Conservation (phyloP, 345 rosid genomes). For the Trapa incisa region DNA sequence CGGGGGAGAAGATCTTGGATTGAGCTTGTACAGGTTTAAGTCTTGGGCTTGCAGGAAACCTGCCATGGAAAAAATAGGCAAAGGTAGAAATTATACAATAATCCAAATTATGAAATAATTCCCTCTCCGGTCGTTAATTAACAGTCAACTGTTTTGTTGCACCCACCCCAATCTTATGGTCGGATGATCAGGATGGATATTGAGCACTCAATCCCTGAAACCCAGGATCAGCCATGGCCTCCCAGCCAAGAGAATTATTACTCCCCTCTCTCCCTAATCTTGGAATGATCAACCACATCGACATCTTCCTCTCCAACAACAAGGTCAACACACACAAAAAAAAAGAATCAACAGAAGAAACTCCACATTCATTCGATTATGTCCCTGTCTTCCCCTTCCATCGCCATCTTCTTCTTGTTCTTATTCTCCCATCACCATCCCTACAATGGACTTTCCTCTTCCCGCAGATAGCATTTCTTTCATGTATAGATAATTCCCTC, state of each 20-base stretch:
- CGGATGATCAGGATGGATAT: background rate
- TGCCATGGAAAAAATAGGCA: too few species aligned
- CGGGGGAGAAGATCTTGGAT: too few species aligned
- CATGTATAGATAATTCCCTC: background rate
- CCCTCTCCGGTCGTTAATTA: background rate
- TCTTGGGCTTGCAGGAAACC: too few species aligned
- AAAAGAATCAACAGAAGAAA: too few species aligned
- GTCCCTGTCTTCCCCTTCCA: background rate
- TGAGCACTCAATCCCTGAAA: constrained; percentile 16
- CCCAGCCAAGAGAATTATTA: constrained; percentile 15
- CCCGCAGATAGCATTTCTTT: background rate
- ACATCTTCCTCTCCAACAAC: background rate
- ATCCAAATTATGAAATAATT: too few species aligned
- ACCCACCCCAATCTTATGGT: background rate
- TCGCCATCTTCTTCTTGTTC: background rate
- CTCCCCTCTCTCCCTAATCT: constrained; percentile 7
- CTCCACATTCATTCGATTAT: background rate
- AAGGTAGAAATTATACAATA: too few species aligned
- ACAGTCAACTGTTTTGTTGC: constrained; percentile 25
- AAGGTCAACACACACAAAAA: too few species aligned
- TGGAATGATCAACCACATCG: constrained; percentile 6
- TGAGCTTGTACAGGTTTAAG: too few species aligned
- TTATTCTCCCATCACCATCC: background rate
- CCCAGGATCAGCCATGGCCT: constrained; percentile 22
- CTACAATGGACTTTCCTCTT: background rate